These are phyloP conservation scores for Solanum piurae DNA, from an alignment of 257 asterid genomes.

Conservation along the genomic window DNA sequence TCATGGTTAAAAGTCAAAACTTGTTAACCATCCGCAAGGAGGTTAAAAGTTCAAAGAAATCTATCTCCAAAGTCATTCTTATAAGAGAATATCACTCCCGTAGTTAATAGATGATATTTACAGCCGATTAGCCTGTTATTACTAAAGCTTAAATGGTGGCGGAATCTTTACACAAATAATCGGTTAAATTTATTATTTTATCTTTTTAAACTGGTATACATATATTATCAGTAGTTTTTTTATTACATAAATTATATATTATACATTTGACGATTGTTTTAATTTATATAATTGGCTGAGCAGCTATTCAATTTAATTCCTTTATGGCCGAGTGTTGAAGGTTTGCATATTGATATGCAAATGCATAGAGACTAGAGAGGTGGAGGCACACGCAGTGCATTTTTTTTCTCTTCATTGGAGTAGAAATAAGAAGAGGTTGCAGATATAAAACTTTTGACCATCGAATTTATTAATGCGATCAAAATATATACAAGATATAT, in stretches of 20 bases:
- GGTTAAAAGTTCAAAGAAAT: no score
- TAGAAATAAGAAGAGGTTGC: background rate
- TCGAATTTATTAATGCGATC: background rate
- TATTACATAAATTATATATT: no score
- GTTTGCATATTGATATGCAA: background rate
- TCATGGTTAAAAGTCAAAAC: background rate
- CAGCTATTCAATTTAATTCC: background rate
- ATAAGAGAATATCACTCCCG: background rate
- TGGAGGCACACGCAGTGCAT: background rate
- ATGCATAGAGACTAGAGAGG: no score
- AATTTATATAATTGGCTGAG: background rate
- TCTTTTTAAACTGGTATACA: background rate
- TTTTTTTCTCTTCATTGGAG: background rate
- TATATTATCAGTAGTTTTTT: no score
- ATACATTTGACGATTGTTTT: background rate
- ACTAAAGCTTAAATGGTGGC: background rate
- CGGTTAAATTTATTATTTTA: no score
- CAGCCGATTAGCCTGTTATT: no score
- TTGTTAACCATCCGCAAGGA: no score
- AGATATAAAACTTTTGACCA: background rate
- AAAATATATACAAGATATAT: no score
- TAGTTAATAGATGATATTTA: no score
- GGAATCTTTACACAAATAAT: background rate
- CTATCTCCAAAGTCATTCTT: no score
- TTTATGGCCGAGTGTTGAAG: background rate